phyloP scores from a whole-genome alignment of 371 early-diverging fungal species.

The Mucor velutinosus region DNA sequence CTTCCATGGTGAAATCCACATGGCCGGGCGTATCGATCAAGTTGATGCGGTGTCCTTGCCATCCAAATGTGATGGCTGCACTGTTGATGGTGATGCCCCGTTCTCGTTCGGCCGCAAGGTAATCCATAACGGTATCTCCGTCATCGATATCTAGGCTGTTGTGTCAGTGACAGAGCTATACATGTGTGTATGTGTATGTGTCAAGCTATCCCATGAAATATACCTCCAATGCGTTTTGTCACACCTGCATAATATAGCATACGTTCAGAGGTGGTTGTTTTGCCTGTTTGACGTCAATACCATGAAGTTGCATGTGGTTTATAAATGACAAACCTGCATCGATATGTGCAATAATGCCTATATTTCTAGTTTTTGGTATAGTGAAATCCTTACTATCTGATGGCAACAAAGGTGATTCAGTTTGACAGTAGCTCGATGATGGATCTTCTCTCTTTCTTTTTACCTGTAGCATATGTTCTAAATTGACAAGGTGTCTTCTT shows the following conservation, averaged over 20 bases:
- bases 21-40: conserved; percentile 98
- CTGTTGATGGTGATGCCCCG: conserved; percentile 96
- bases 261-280: conserved; percentile 97
- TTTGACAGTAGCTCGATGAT: not conserved
- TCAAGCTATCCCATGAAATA: not conserved
- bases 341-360: conserved; percentile 97
- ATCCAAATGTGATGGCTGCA: conserved; percentile 93
- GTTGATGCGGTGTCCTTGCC: conserved; percentile 85
- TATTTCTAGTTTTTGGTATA: conserved; percentile 78
- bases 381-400: conserved; percentile 51
- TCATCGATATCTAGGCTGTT: conserved; percentile 72
- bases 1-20: conserved; percentile 96
- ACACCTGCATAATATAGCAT: conserved; percentile 95
- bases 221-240: conserved; percentile 83
- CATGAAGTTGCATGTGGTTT: not conserved
- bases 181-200: not conserved
- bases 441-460: not conserved
- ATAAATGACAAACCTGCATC: conserved; percentile 73
- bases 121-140: conserved; percentile 96
- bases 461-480: conserved; percentile 21
- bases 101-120: conserved; percentile 85
- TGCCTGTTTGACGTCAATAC: conserved; percentile 50
- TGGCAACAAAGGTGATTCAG: not conserved
- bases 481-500: conserved; percentile 1
- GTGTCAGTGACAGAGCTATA: not conserved